Conservation (phyloP, 805 yeast species). For the Kodamaea restingae region DNA sequence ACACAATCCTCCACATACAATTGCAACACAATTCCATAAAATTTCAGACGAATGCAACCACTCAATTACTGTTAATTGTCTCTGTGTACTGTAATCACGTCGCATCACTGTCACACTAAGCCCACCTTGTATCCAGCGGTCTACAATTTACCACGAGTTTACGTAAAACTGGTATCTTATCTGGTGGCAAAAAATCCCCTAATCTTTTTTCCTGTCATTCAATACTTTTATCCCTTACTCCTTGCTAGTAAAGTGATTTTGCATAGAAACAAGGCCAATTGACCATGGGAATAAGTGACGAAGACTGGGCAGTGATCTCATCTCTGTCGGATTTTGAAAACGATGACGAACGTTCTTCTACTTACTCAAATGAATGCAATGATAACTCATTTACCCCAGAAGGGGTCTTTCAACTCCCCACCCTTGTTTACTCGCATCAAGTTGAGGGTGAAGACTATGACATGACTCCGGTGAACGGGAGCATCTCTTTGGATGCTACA, state of each 20-base stretch:
- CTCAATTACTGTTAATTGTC: too few relatives aligned
- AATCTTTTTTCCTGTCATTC: not conserved
- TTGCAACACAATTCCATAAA: too few relatives aligned
- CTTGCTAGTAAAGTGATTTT: not conserved
- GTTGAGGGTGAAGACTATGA: slow-evolving; percentile 2
- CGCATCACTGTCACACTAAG: too few relatives aligned
- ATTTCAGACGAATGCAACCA: too few relatives aligned
- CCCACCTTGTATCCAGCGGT: too few relatives aligned
- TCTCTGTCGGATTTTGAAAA: slow-evolving; percentile 37
- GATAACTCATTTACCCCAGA: not conserved
- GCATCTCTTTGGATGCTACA: slow-evolving; percentile 1
- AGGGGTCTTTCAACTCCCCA: slow-evolving; percentile 3
- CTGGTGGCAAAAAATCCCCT: slow-evolving; percentile 4
- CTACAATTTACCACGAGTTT: too few relatives aligned
- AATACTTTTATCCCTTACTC: slow-evolving; percentile 2
- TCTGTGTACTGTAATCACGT: too few relatives aligned
- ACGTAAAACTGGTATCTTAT: too few relatives aligned
- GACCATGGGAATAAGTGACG: slow-evolving; percentile 21
- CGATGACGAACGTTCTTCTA: slow-evolving; percentile 9
- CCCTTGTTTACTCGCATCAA: slow-evolving; percentile 1
- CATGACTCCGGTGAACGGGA: slow-evolving; percentile 3
- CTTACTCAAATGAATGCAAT: slow-evolving; percentile 5
- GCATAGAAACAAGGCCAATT: not conserved
- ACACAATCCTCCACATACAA: too few relatives aligned
- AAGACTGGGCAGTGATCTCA: slow-evolving; percentile 44